A percentile compares a stretch with the other conserved stretches of the same genome.
Conservation (phyloP, 768 basidiomycete species). For the Calocybe indica region DNA sequence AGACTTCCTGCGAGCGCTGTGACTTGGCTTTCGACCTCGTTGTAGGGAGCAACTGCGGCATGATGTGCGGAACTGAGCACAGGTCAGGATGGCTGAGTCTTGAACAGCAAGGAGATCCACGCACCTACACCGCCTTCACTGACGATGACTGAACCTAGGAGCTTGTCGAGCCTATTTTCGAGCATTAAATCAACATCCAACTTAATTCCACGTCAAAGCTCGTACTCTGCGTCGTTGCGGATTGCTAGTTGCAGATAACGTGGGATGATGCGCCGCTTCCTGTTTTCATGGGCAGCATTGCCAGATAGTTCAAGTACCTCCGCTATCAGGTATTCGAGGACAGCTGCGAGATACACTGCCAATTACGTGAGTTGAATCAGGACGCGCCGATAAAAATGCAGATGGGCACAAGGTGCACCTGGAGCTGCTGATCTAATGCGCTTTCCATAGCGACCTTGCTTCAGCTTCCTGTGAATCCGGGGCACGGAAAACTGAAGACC, state of each 20-base stretch:
- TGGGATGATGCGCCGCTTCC: slow-evolving; percentile 80
- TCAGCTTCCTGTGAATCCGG: slow-evolving; percentile 76
- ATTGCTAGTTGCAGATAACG: slow-evolving; percentile 79
- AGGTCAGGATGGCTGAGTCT: not conserved
- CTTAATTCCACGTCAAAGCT: too few species aligned
- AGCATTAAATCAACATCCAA: too few species aligned
- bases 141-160: slow-evolving; percentile 61
- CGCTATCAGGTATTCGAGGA: slow-evolving; percentile 82
- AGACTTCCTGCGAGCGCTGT: slow-evolving; percentile 8
- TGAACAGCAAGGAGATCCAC: slow-evolving; percentile 34
- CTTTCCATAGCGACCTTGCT: slow-evolving; percentile 67
- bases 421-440: slow-evolving; percentile 68
- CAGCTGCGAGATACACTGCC: slow-evolving; percentile 76
- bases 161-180: slow-evolving; percentile 42
- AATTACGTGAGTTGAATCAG: not conserved
- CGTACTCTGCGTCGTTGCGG: slow-evolving; percentile 67
- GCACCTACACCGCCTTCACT: slow-evolving; percentile 73
- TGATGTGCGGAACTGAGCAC: slow-evolving; percentile 15
- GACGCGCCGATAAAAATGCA: not conserved
- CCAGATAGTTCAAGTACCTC: slow-evolving; percentile 87
- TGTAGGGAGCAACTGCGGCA: slow-evolving; percentile 12
- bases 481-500: slow-evolving; percentile 75
- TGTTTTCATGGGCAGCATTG: slow-evolving; percentile 72
- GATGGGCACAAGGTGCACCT: slow-evolving; percentile 28
- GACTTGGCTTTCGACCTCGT: slow-evolving; percentile 1